Base-by-base conservation (phyloP, 2,329 filamentous ascomycete genomes). In the Cordyceps farinosa region DNA sequence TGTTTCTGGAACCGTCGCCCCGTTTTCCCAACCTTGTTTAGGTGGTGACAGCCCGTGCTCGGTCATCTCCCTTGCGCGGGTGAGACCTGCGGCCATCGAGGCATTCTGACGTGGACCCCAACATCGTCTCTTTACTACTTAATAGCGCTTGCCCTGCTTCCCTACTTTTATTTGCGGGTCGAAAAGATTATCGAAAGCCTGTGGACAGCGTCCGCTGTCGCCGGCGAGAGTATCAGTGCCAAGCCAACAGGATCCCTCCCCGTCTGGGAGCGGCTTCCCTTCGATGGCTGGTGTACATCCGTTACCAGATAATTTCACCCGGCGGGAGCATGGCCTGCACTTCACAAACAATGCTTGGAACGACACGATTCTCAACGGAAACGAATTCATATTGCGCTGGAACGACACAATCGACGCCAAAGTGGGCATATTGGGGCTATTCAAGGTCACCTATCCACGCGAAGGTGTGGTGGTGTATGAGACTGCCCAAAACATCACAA, bases 271-370 rank as follows among this genome's bases (percentile, higher is more conserved):
- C 63, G 66, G 59, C 42, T 61, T 61, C 64, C 59, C 58, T 53
- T 59, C 50, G 48, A 72, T 71, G 70, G 67, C 66, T 53, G 63
- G 66, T 55, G 62, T 62, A 55, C 64, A 65, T 47, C 56, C 64
- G 57, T 63, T 59, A 55, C 60, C 57, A 9, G 56, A 64, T 50
- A 56, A 62, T 44, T 60, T 63, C 51, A 65, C 66, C 51, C 50
- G 61, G n/a, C 65, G 64, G n/a, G 69, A 67, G 50, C 67, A 72
- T 47, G 70, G 72, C 48, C 66, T 74, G 30, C 71, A 65, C 9
- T 75, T 75, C 58, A 65, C 71, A 29, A 75, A 75, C 61, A 68
- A 72, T 38, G 67, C 71, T 22, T 75, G 73, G 72, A 75, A 75
- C 67, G 70, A 71, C 17, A 75, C 69, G 62, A 74, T 75, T 11